Percentiles rank a stretch among this genome's conserved stretches.
Conservation (phyloP, 140 eudicot genomes). For the Senecio squalidus region DNA sequence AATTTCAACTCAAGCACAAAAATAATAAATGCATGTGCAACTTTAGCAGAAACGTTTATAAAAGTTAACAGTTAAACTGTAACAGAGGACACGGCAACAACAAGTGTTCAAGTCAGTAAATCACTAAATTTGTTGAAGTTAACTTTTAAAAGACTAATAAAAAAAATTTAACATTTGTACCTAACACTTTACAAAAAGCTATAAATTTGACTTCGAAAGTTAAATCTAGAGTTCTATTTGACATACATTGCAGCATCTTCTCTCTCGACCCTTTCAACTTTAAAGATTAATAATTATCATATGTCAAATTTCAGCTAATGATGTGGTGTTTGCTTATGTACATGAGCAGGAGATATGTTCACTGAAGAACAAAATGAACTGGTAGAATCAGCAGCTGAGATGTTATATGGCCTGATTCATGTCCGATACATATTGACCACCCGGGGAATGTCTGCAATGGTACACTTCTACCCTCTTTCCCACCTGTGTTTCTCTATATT, state of each 20-base stretch:
- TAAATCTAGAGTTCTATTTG: background rate
- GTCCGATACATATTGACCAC: slow-evolving; percentile 49
- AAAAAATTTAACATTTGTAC: no score
- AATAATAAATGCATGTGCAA: background rate
- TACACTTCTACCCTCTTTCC: background rate
- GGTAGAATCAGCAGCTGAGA: slow-evolving; percentile 48
- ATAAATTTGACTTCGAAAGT: no score
- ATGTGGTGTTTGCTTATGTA: background rate
- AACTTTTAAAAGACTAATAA: background rate
- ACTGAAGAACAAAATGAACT: slow-evolving; percentile 47
- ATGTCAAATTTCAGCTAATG: background rate
- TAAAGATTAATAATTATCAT: background rate
- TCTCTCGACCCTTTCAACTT: background rate
- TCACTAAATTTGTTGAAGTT: background rate
- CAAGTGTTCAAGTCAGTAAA: background rate
- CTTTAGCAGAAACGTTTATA: slow-evolving; percentile 1
- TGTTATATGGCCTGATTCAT: slow-evolving; percentile 46
- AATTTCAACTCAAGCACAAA: background rate
- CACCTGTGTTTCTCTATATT: background rate
- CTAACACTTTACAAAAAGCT: background rate
- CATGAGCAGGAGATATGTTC: slow-evolving; percentile 34
- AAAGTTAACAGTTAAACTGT: no score
- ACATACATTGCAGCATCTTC: background rate
- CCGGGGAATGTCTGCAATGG: slow-evolving; percentile 48
- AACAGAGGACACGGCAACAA: background rate